Evolutionary conservation across 768 basidiomycete species (phyloP).

Genomic region (Gyrodon lividus): DNA sequence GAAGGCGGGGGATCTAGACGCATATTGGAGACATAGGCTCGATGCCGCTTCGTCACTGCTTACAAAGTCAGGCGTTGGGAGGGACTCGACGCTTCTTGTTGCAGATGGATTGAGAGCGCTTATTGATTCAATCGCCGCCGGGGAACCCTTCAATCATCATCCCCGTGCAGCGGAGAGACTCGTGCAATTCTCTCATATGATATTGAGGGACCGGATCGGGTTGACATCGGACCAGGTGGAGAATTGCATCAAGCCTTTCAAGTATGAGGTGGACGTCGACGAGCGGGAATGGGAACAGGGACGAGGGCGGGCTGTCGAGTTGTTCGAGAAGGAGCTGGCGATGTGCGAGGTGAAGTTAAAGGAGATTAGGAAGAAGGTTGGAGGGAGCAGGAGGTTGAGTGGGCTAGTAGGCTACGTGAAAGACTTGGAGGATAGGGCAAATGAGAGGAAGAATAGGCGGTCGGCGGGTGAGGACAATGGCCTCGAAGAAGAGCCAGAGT

Average conservation of each 20-base stretch:
- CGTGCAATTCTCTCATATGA: conserved; percentile 88
- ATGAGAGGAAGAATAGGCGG: conserved; percentile 55
- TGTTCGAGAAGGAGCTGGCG: conserved; percentile 80
- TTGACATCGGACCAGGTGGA: conserved; percentile 98
- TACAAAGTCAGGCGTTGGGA: conserved; percentile 94
- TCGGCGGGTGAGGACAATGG: conserved; percentile 41
- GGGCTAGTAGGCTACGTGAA: conserved; percentile 79
- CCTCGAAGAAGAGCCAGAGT: conserved; percentile 51
- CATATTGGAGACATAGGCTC: conserved; percentile 95
- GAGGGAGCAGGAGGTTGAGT: conserved; percentile 77
- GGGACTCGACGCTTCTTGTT: conserved; percentile 91
- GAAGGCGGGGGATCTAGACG: conserved; percentile 73
- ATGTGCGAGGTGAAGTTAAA: conserved; percentile 86
- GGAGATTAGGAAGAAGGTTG: conserved; percentile 86
- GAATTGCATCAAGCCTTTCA: conserved; percentile 99
- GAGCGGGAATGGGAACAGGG: conserved; percentile 90
- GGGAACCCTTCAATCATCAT: conserved; percentile 91
- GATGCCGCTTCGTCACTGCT: conserved; percentile 90
- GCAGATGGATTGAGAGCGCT: conserved; percentile 89
- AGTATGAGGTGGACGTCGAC: conserved; percentile 97
- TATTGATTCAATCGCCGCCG: conserved; percentile 84
- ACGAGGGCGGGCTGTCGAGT: conserved; percentile 64
- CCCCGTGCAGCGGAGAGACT: conserved; percentile 87
- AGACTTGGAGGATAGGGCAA: conserved; percentile 74
- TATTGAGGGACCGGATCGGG: conserved; percentile 89